Conservation (phyloP, 768 basidiomycete genomes). For the Leccinum boreale region DNA sequence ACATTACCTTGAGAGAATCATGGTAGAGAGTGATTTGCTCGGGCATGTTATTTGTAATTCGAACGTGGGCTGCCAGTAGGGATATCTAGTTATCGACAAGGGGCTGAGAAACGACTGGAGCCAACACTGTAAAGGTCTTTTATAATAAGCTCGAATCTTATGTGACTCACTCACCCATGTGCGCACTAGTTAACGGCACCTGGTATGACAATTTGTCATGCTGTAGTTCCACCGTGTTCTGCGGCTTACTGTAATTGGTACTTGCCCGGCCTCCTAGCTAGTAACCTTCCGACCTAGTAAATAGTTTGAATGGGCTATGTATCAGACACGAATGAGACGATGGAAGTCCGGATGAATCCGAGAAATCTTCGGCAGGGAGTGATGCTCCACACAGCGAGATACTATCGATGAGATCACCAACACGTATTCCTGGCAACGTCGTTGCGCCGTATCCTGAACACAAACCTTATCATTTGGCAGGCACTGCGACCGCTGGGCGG, state of each 20-base stretch:
- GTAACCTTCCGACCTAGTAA: too few species aligned
- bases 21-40: constrained; percentile 41
- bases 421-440: not conserved
- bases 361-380: too few species aligned
- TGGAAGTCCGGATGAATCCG: too few species aligned
- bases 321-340: too few species aligned
- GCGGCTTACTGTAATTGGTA: too few species aligned
- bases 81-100: not conserved
- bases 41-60: constrained; percentile 4
- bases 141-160: too few species aligned
- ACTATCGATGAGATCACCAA: not conserved
- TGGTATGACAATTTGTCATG: too few species aligned
- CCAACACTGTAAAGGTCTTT: not conserved
- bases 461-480: not conserved
- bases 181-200: not conserved
- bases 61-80: not conserved
- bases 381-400: not conserved
- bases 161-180: too few species aligned
- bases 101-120: not conserved
- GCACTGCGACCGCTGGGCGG: not conserved
- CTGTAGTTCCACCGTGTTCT: too few species aligned
- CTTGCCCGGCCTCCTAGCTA: too few species aligned
- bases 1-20: constrained; percentile 37
- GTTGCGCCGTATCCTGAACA: not conserved
- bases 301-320: too few species aligned